Evolutionary conservation across 2,329 filamentous ascomycete species (phyloP), one percentile per base, ranked within the genome.

Genomic region (Sarocladiaceae sp.): DNA sequence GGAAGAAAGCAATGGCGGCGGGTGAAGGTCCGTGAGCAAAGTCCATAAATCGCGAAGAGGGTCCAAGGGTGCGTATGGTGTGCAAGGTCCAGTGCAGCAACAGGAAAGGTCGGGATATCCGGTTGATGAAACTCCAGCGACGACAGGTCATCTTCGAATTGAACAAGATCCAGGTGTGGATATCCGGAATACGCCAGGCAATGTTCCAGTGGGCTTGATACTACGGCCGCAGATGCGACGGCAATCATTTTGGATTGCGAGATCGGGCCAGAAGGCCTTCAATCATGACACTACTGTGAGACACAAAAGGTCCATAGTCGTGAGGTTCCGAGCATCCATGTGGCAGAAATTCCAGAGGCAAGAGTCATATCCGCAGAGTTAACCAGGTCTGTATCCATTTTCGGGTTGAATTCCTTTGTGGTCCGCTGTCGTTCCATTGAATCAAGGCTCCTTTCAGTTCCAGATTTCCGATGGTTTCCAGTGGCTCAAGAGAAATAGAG

Each of bases 231-330:
- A 28, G 44, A 25, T 48, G 44, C 44, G 44, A 33, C 25, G 33
- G 44, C 44, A 48, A 48, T 48, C 44, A 48, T 48, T 48, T 48
- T 48, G 44, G 44, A 48, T 48, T 48, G 44, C 44, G 17, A 48
- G 44, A 33, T 31, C 28, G 17, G 33, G 44, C 26, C 26, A 13
- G n/a, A n/a, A 33, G 20, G 25, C 44, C 26, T 48, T 17, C 6
- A 17, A 4, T 48, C 12, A 48, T 48, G 17, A 31, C 26, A 48
- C 44, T 48, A 31, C 44, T 48, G 25, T 28, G 26, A 48, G 44
- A 31, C 44, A 22, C 44, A 12, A 48, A n/a, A 20, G 44, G 40
- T 46, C 40, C 23, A 20, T 25, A 48, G 44, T 48, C 12, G 44
- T 48, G 44, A 33, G 31, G 8, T 48, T 17, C n/a, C n/a, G 25